A percentile compares a stretch with the other conserved stretches of the same genome.
Evolutionary conservation across 805 yeast species (phyloP).

Genomic region (Debaryomyces castellii): DNA sequence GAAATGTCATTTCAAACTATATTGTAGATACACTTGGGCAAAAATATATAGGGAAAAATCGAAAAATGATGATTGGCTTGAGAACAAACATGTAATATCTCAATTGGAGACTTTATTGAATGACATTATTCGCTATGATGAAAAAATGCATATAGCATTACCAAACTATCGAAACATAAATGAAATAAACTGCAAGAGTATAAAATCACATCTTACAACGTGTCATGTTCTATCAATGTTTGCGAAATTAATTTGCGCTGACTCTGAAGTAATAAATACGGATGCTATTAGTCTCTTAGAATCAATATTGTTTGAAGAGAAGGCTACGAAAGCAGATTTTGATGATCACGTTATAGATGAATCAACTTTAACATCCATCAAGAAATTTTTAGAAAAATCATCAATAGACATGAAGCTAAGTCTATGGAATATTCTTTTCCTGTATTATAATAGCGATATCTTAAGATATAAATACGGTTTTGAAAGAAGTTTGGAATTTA

Average conservation of each 20-base stretch:
- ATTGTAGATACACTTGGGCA: conserved; percentile 35
- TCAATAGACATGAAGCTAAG: conserved; percentile 66
- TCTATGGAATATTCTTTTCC: conserved; percentile 73
- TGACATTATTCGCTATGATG: conserved; percentile 5
- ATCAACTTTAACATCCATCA: conserved; percentile 47
- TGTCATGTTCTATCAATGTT: conserved; percentile 68
- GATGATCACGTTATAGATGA: conserved; percentile 8
- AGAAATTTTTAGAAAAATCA: conserved; percentile 58
- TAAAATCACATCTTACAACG: conserved; percentile 66
- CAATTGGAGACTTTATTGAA: conserved; percentile 19
- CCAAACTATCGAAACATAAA: conserved; percentile 65
- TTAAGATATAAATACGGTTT: conserved; percentile 48
- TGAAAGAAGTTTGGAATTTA: conserved; percentile 47
- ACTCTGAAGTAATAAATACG: conserved; percentile 23
- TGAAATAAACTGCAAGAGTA: conserved; percentile 45
- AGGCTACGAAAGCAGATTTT: conserved; percentile 7
- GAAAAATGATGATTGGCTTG: conserved; percentile 29
- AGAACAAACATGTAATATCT: conserved; percentile 23
- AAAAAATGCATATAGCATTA: conserved; percentile 36
- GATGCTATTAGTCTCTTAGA: conserved; percentile 46
- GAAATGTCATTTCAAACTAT: conserved; percentile 1
- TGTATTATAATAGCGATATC: conserved; percentile 41
- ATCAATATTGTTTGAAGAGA: conserved; percentile 38
- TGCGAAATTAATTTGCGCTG: conserved; percentile 46
- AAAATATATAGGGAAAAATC: conserved; percentile 25